Evolutionary conservation across 805 yeast genomes (phyloP).

Genomic region (Zygotorulaspora florentina): DNA sequence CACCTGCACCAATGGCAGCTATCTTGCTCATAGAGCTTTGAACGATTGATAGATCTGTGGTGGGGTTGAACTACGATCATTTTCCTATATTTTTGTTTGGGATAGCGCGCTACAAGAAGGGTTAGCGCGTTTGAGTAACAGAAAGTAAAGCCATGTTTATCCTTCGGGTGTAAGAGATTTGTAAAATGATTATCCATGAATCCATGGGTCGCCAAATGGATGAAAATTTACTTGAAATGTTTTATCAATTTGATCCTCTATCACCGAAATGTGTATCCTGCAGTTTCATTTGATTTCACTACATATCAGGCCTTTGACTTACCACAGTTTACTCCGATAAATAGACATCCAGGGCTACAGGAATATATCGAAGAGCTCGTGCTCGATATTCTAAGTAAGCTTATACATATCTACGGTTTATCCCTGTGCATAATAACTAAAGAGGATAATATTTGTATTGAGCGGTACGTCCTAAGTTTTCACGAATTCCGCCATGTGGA

Average conservation of each 20-base stretch:
- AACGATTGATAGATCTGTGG: background rate
- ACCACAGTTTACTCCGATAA: conserved; percentile 38
- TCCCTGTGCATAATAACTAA: conserved; percentile 23
- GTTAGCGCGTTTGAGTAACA: too few species aligned
- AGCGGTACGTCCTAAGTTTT: conserved; percentile 31
- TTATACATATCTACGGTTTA: conserved; percentile 23
- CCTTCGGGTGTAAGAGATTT: background rate
- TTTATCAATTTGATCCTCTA: conserved; percentile 37
- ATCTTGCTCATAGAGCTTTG: conserved; percentile 21
- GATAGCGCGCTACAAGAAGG: too few species aligned
- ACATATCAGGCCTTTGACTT: conserved; percentile 42
- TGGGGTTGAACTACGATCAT: background rate
- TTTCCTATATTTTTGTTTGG: too few species aligned
- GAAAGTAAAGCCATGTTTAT: too few species aligned
- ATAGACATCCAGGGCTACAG: conserved; percentile 45
- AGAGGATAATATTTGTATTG: conserved; percentile 24
- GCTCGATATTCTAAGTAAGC: conserved; percentile 24
- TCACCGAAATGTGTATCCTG: conserved; percentile 39
- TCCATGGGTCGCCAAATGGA: conserved; percentile 27
- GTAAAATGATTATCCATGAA: conserved; percentile 15
- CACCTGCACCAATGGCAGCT: conserved; percentile 42
- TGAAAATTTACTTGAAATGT: conserved; percentile 34
- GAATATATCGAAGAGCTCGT: conserved; percentile 37
- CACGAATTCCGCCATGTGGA: conserved; percentile 30
- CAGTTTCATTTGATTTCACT: conserved; percentile 33